Evolutionary conservation across 441 rosid genomes (phyloP), one percentile per base, ranked within the genome.

Genomic region (Pelargonium fulgidum): DNA sequence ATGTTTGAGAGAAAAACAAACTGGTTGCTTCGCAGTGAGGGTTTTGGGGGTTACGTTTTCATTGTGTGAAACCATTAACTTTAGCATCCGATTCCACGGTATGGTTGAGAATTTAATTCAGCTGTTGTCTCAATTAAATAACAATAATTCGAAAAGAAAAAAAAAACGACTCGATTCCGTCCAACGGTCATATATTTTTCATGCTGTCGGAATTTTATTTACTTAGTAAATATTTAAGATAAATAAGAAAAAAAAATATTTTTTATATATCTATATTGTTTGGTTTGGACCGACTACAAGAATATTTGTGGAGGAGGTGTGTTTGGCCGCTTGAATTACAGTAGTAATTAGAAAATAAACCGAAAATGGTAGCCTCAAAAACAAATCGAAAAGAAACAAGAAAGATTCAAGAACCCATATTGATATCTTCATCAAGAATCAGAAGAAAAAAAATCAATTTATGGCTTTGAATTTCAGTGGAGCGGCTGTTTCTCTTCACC

Each of bases 121-220:
- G 58, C 17, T 62, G 64, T 41, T 9, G 36, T 42, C 19, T 59
- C 66, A 13, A 66, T 74, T 69, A 39, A 70, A 7, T 39, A 12
- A 68, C 73, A 76, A 68, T 68, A 59, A 47, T 75, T 78, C 70
- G 76, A 77, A 79, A 79, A 82, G 36, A 29, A 4, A 33, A 33
- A 33, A 33, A 33, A 33, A 33, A 81, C 82, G 77, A 81, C 79
- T 76, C 79, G 77, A 78, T 66, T 77, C 76, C 72, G 69, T 50
- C 77, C 80, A 89, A 88, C 94, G 94, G 94, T 86, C 90, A 85
- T 76, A 78, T 81, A 76, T 81, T 72, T 67, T 44, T 68, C 74
- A 22, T 69, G 84, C 58, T 77, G 86, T 82, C 82, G 76, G 78
- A 7, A 39, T 33, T 33, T 33, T 33, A 7, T 39, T 39, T 33